Evolutionary conservation across 148 eudicot genomes (phyloP).

Genomic region (Linanthus parryae): DNA sequence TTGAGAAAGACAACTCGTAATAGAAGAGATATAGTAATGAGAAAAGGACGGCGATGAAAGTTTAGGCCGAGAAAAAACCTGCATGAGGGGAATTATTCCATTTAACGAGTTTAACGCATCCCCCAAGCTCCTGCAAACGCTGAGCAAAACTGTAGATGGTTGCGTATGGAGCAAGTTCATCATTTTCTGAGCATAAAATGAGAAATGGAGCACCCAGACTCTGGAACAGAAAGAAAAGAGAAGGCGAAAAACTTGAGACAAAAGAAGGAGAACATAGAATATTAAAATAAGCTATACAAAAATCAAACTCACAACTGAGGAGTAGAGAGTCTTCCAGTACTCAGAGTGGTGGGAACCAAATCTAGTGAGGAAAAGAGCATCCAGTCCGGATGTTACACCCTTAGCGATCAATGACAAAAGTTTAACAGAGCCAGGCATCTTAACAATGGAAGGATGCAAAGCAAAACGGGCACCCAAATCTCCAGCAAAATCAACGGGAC

Average conservation of each 20-base stretch:
- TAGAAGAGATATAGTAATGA: too few relatives aligned
- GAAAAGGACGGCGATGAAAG: too few relatives aligned
- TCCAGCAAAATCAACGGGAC: slow-evolving; percentile 46
- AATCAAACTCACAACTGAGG: slow-evolving; percentile 50
- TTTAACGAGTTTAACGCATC: slow-evolving; percentile 40
- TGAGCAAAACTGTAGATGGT: slow-evolving; percentile 40
- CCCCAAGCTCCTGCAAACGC: slow-evolving; percentile 45
- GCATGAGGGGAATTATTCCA: slow-evolving; percentile 37
- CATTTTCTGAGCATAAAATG: slow-evolving; percentile 48
- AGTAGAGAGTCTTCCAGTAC: slow-evolving; percentile 53
- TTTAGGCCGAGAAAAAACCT: too few relatives aligned
- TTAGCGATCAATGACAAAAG: slow-evolving; percentile 41
- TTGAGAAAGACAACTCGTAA: too few relatives aligned
- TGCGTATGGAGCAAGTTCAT: slow-evolving; percentile 49
- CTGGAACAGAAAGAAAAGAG: slow-evolving; percentile 13
- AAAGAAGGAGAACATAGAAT: background rate
- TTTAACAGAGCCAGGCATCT: slow-evolving; percentile 50
- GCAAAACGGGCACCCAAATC: slow-evolving; percentile 49
- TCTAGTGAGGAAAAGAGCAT: slow-evolving; percentile 58
- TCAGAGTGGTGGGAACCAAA: slow-evolving; percentile 47
- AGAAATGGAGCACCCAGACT: slow-evolving; percentile 53
- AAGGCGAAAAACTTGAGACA: background rate
- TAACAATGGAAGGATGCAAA: slow-evolving; percentile 36
- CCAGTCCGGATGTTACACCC: slow-evolving; percentile 51
- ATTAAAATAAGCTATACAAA: background rate